Evolutionary conservation across 1,139 yeast genomes (phyloP).

Genomic region (Yarrowia galli): DNA sequence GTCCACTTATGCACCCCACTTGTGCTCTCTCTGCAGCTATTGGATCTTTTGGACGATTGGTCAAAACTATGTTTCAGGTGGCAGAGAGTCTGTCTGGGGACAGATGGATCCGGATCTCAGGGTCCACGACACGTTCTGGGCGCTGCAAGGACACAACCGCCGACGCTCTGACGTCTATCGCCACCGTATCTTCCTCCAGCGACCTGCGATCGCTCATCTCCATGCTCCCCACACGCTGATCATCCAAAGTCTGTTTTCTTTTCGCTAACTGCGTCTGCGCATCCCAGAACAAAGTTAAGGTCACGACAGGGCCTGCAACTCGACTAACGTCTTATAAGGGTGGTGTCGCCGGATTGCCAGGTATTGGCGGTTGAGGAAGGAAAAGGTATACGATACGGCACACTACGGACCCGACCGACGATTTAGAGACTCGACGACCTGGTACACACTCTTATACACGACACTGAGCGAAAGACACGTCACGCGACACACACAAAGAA

Average conservation of each 20-base stretch:
- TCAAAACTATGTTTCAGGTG: slow-evolving; percentile 13
- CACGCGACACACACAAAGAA: neutral
- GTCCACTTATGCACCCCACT: slow-evolving; percentile 9
- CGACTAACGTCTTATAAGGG: slow-evolving; percentile 19
- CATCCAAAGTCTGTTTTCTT: slow-evolving; percentile 8
- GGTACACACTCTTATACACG: too few relatives aligned
- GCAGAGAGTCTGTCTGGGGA: neutral
- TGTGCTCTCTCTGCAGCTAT: slow-evolving; percentile 5
- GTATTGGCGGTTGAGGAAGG: slow-evolving; percentile 12
- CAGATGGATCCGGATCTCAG: too few relatives aligned
- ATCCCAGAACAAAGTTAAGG: slow-evolving; percentile 20
- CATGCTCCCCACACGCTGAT: slow-evolving; percentile 22
- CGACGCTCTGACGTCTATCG: neutral
- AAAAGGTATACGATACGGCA: neutral
- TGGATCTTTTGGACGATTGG: neutral
- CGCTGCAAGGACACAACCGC: neutral
- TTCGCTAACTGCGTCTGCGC: slow-evolving; percentile 1
- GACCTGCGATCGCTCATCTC: slow-evolving; percentile 16
- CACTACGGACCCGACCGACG: neutral
- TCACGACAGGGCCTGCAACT: slow-evolving; percentile 33
- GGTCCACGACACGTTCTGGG: neutral
- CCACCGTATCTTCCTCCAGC: neutral
- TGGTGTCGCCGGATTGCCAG: neutral
- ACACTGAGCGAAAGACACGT: too few relatives aligned
- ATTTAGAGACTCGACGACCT: too few relatives aligned